Conservation (phyloP, 192 early-diverging fungal species). For the Podila verticillata region DNA sequence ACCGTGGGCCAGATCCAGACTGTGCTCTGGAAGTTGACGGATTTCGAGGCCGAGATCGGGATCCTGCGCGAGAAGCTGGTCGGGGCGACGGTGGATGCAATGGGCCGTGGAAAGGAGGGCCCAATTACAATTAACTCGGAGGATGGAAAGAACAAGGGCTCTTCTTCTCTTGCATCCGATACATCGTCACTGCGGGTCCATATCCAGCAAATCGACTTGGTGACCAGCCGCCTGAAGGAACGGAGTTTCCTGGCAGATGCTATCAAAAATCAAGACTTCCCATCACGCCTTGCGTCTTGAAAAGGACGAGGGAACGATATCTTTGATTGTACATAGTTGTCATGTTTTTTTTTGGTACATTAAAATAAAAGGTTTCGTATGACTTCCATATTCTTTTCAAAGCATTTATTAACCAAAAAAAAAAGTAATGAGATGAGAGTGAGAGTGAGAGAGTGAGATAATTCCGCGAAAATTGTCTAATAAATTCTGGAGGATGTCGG, state of each 20-base stretch:
- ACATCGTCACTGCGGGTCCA: constrained; percentile 12
- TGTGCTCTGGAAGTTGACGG: constrained; percentile 55
- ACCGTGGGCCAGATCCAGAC: constrained; percentile 52
- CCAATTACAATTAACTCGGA: background rate
- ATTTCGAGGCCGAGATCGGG: constrained; percentile 63
- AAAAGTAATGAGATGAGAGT: no score
- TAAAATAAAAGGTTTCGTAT: no score
- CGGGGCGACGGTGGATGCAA: constrained; percentile 20
- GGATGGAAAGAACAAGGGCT: background rate
- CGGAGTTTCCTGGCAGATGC: constrained; percentile 26
- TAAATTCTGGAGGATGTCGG: background rate
- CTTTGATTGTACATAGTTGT: no score
- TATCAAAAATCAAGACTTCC: constrained; percentile 4
- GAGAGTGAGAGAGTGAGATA: no score
- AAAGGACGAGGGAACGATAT: background rate
- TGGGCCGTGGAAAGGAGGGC: background rate
- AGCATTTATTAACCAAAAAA: no score
- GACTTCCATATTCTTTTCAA: no score
- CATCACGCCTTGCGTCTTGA: no score
- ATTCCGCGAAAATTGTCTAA: no score
- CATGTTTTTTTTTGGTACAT: no score
- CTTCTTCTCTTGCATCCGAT: background rate
- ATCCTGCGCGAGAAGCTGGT: constrained; percentile 56
- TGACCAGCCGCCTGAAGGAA: constrained; percentile 39
- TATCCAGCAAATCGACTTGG: constrained; percentile 38